A percentile compares a stretch with the other conserved stretches of the same genome.
Conservation (phyloP, 306 rosid genomes). For the Prunus campanulata region DNA sequence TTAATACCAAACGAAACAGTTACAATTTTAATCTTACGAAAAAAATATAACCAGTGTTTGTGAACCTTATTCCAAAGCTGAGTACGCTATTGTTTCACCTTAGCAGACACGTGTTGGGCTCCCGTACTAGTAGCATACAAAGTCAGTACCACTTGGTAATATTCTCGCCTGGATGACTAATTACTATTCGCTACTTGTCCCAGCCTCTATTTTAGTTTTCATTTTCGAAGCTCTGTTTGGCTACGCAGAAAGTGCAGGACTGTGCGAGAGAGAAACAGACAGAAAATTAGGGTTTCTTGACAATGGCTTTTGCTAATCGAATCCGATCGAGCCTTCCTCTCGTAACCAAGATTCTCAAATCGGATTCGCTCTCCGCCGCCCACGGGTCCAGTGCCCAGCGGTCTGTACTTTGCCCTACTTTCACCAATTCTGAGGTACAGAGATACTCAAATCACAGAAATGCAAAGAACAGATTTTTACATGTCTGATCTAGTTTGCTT, state of each 20-base stretch:
- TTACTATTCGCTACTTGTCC: not conserved
- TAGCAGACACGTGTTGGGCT: not conserved
- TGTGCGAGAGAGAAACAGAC: slow-evolving; percentile 4
- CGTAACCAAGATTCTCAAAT: slow-evolving; percentile 39
- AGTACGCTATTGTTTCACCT: too few relatives aligned
- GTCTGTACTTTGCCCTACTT: slow-evolving; percentile 35
- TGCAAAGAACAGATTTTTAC: not conserved
- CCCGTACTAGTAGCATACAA: not conserved
- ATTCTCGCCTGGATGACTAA: not conserved
- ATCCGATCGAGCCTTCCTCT: slow-evolving; percentile 62
- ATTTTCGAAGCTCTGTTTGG: not conserved
- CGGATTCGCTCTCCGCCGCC: slow-evolving; percentile 32
- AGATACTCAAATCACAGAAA: not conserved
- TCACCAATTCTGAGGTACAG: slow-evolving; percentile 40
- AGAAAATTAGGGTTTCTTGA: slow-evolving; percentile 49
- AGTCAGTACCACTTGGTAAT: not conserved
- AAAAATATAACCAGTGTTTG: too few relatives aligned
- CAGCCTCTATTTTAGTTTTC: not conserved
- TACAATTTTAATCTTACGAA: too few relatives aligned
- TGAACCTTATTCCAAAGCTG: too few relatives aligned
- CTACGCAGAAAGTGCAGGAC: not conserved
- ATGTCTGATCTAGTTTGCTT: not conserved
- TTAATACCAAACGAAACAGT: too few relatives aligned
- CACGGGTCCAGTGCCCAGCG: slow-evolving; percentile 42
- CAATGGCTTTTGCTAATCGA: slow-evolving; percentile 59